Conservation (phyloP, 768 basidiomycete genomes). For the Podaxis rugospora region DNA sequence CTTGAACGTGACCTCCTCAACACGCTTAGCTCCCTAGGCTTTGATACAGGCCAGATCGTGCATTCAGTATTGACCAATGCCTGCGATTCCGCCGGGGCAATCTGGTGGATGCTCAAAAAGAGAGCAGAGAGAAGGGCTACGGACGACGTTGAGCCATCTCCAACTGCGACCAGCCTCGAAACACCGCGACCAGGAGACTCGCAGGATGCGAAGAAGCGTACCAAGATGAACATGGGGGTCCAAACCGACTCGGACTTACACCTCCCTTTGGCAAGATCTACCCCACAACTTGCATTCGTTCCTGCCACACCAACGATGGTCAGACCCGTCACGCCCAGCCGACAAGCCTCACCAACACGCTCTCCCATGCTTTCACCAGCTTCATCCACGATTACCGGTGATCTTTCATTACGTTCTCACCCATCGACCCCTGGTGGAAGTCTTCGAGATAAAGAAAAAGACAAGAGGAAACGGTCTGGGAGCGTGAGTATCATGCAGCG, state of each 20-base stretch:
- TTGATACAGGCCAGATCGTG: slow-evolving; percentile 94
- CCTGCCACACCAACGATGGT: slow-evolving; percentile 69
- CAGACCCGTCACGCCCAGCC: slow-evolving; percentile 51
- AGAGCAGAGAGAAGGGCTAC: slow-evolving; percentile 60
- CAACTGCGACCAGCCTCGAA: slow-evolving; percentile 16
- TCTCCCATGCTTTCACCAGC: slow-evolving; percentile 60
- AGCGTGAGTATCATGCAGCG: slow-evolving; percentile 97
- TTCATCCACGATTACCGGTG: slow-evolving; percentile 39
- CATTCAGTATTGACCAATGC: slow-evolving; percentile 90
- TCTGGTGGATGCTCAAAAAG: slow-evolving; percentile 95
- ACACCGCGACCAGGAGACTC: slow-evolving; percentile 8
- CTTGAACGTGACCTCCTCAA: slow-evolving; percentile 80
- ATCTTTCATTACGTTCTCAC: slow-evolving; percentile 53
- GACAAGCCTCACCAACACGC: slow-evolving; percentile 37
- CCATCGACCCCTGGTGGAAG: slow-evolving; percentile 69
- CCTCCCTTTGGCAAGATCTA: slow-evolving; percentile 14
- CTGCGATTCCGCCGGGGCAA: slow-evolving; percentile 85
- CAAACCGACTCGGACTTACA: slow-evolving; percentile 39
- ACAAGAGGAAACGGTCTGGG: slow-evolving; percentile 71
- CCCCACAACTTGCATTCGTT: slow-evolving; percentile 68
- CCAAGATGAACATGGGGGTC: slow-evolving; percentile 30
- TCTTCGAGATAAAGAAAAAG: slow-evolving; percentile 50
- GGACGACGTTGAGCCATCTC: slow-evolving; percentile 25
- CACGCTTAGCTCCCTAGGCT: slow-evolving; percentile 66
- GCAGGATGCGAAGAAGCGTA: slow-evolving; percentile 27